A percentile compares a stretch with the other conserved stretches of the same genome.
phyloP scores from a whole-genome alignment of 768 basidiomycete genomes.

The Termitomyces sp. region DNA sequence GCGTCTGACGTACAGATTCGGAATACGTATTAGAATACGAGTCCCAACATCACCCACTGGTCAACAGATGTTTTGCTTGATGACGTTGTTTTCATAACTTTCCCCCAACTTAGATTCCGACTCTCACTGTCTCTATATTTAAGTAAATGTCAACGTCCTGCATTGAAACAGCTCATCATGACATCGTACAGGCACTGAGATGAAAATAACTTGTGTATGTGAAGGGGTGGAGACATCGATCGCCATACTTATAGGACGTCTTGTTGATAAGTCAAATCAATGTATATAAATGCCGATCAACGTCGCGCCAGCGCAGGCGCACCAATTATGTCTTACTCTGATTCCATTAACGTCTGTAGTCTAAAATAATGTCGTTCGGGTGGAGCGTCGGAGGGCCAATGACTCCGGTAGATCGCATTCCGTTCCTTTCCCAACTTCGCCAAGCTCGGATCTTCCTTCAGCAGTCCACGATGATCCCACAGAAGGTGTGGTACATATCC shows the following conservation, averaged over 20 bases:
- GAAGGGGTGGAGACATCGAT: too few species aligned
- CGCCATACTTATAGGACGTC: too few species aligned
- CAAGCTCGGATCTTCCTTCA: conserved; percentile 22
- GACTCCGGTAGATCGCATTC: conserved; percentile 26
- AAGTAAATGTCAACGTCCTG: too few species aligned
- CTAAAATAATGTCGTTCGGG: conserved; percentile 30
- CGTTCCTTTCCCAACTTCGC: conserved; percentile 17
- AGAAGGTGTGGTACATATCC: conserved; percentile 27
- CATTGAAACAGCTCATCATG: neutral
- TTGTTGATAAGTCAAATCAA: neutral
- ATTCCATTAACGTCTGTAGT: conserved; percentile 25
- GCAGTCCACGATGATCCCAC: conserved; percentile 28
- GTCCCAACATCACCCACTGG: too few species aligned
- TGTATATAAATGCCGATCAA: neutral
- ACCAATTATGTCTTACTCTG: conserved; percentile 16
- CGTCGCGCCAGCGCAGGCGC: neutral
- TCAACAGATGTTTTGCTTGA: too few species aligned
- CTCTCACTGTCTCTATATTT: too few species aligned
- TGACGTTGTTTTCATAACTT: neutral
- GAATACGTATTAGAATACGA: too few species aligned
- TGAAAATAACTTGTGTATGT: neutral
- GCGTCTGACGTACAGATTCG: too few species aligned
- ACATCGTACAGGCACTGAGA: neutral
- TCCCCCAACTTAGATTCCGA: neutral
- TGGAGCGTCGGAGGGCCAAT: conserved; percentile 14